These are phyloP conservation scores for Tephrocybe sp. DNA, from an alignment of 768 basidiomycete species.

Conservation along the genomic window DNA sequence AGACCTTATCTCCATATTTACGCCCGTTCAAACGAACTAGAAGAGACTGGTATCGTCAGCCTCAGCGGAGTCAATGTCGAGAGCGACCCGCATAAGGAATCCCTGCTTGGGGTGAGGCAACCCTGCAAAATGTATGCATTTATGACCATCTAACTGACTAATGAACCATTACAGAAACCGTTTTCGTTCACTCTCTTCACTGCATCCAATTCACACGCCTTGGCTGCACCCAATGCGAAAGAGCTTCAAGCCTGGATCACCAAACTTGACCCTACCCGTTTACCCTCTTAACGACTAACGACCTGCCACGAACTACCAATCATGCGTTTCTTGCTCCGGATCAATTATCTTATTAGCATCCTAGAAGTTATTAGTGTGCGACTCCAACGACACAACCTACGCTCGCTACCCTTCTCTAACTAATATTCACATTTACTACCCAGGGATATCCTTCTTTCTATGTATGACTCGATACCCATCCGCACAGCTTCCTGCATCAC, in stretches of 20 bases:
- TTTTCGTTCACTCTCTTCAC: slow-evolving; percentile 91
- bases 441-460: slow-evolving; percentile 4
- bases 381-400: slow-evolving; percentile 1
- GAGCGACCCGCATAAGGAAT: slow-evolving; percentile 82
- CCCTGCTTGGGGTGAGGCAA: slow-evolving; percentile 74
- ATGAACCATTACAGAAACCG: slow-evolving; percentile 52
- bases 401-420: slow-evolving; percentile 9
- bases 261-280: slow-evolving; percentile 81
- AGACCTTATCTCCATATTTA: slow-evolving; percentile 93
- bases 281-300: slow-evolving; percentile 35
- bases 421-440: slow-evolving; percentile 9
- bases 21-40: slow-evolving; percentile 76
- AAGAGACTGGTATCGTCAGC: slow-evolving; percentile 82
- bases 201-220: slow-evolving; percentile 85
- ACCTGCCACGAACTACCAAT: slow-evolving; percentile 8
- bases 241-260: slow-evolving; percentile 83
- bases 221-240: slow-evolving; percentile 78
- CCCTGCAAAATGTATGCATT: slow-evolving; percentile 4
- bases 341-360: slow-evolving; percentile 8
- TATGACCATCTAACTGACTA: slow-evolving; percentile 1
- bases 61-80: slow-evolving; percentile 83
- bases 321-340: slow-evolving; percentile 1
- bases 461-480: slow-evolving; percentile 11
- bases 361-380: slow-evolving; percentile 8
- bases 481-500: slow-evolving; percentile 4